Base-by-base conservation (phyloP, 2,329 filamentous ascomycete species). In the Diaporthe citriasiana region DNA sequence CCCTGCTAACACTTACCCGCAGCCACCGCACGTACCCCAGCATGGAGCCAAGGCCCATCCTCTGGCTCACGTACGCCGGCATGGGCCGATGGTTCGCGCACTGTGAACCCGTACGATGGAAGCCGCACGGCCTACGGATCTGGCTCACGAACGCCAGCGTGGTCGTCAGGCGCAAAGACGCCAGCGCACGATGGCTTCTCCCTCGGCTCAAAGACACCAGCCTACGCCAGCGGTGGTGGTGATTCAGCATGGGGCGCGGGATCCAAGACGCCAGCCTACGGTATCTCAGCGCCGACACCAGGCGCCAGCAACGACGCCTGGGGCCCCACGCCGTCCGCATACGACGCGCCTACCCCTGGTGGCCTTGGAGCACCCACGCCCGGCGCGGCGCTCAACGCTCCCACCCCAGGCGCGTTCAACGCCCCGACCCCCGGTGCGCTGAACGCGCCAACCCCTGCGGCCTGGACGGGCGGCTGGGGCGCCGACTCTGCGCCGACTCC, bases 221-320 rank as follows among this genome's bases (percentile, higher is more conserved):
- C 88, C 70, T 95, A 92, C 78, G 83, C 84, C 57, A 79, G 82
- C 66, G 76, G 81, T 30, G 83, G 84, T 51, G 83, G 85, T 70
- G 92, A 93, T 74, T 75, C 74, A 5, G 86, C 89, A 42, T 94
- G 93, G 86, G 90, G 87, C 19, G 87, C 89, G 5, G 91, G 93
- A 9, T 93, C 93, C 40, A 94, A 95, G 82, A 97, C 95, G 0
- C 95, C 95, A 4, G 92, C 90, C 1, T 95, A 93, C 80, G 90
- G 89, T 35, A 86, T 84, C 12, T 89, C 89, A 4, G 89, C 89
- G 4, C 89, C 89, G 2, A 91, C 89, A 0, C 89, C 89, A 0
- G 88, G 87, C 13, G 89, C 87, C 70, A 89, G 88, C 70, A 89
- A 88, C 79, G 90, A 92, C 74, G 84, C 87, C 8, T 92, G 90